Evolutionary conservation across 176 grass and related monocot genomes (phyloP), one percentile per base, ranked within the genome.

Genomic region (Ensete ventricosum): DNA sequence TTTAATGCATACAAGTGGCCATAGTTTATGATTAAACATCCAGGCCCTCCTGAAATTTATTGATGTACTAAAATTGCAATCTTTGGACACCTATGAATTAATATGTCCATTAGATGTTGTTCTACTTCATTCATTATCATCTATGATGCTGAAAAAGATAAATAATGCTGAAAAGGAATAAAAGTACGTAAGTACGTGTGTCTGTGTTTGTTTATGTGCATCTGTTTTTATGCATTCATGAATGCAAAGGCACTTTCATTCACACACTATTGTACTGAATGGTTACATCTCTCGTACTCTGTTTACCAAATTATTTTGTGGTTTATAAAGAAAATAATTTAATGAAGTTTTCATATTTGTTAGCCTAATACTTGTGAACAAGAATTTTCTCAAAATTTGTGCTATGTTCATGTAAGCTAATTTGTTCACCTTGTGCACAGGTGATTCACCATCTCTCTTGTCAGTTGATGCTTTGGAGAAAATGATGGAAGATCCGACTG

Each of bases 401-500:
- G 3, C 11, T 73, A 14, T 8, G 48, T 43, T 25, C 67, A 51
- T 20, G 6, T 50, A 20, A 70, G 11, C 21, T 70, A n/a, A 43
- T 43, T 43, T 43, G 34, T 43, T 43, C 34, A 43, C 34, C 34
- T 43, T 6, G 55, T 22, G 34, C 77, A 55, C 79, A 98, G 86
- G 80, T 85, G 66, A 79, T 14, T 77, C 85, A 8, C 83, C 83
- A 73, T 78, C 90, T 79, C 81, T 82, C 80, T 74, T 99, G 51
- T 94, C 95, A 14, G 62, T 99, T 76, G 95, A 99, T 14, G 85
- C 90, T 84, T 82, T 99, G 52, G 91, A 99, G 69, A 99, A 94
- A 87, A 99, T 99, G 95, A 91, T 99, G 95, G 95, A 99, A 87
- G 95, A 99, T 84, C 95, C 95, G 69, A 67, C 86, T 34, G 86